phyloP scores from a whole-genome alignment of 1,139 yeast species.

The Geotrichum candidum region DNA sequence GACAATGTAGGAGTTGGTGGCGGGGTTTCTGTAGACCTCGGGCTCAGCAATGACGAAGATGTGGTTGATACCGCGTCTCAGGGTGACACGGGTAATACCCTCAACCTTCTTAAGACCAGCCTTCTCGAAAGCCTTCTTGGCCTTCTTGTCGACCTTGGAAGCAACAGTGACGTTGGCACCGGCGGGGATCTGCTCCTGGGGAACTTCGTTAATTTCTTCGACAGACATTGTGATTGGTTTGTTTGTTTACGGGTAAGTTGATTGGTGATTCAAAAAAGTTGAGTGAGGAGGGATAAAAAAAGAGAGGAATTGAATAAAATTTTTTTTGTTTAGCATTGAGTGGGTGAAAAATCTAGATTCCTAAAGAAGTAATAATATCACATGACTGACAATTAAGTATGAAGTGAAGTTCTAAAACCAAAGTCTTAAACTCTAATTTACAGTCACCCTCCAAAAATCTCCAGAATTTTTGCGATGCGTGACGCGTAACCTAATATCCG shows the following conservation, averaged over 20 bases:
- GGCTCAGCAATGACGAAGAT: slow-evolving; percentile 91
- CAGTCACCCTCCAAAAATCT: no score
- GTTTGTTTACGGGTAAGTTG: background rate
- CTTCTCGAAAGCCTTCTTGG: slow-evolving; percentile 85
- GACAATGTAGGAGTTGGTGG: slow-evolving; percentile 67
- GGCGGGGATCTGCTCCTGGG: slow-evolving; percentile 3
- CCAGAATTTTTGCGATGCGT: no score
- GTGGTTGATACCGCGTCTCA: slow-evolving; percentile 90
- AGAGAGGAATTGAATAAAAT: background rate
- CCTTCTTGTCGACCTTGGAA: slow-evolving; percentile 92
- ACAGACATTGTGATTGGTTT: background rate
- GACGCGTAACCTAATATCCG: no score
- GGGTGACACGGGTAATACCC: slow-evolving; percentile 92
- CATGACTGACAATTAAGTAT: background rate
- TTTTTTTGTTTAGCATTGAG: background rate
- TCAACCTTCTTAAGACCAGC: slow-evolving; percentile 85
- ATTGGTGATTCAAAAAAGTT: background rate
- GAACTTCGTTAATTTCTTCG: slow-evolving; percentile 5
- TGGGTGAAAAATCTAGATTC: background rate
- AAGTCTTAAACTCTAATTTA: no score
- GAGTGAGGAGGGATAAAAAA: background rate
- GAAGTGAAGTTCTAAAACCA: no score
- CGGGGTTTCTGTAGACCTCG: slow-evolving; percentile 84
- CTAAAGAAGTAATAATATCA: background rate
- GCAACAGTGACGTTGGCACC: slow-evolving; percentile 70